These are phyloP conservation scores for Isabelozyma heimii DNA, from an alignment of 805 yeast species.

Conservation along the genomic window DNA sequence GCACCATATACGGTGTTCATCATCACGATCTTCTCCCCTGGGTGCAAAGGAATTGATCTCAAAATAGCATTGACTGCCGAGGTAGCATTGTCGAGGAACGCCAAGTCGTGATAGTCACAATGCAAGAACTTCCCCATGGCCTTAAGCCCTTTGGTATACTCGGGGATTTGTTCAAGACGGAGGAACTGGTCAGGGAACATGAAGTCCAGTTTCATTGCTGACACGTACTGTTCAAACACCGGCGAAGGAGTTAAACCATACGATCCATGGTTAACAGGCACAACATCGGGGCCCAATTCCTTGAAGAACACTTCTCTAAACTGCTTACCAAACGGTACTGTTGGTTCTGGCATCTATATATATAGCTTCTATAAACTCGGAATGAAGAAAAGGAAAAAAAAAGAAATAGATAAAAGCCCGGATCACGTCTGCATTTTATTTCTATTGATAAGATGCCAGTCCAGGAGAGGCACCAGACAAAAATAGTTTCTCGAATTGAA, in stretches of 20 bases:
- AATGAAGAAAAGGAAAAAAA: too few species aligned
- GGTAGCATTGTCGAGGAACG: slow-evolving; percentile 59
- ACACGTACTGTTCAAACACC: slow-evolving; percentile 38
- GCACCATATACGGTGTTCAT: slow-evolving; percentile 53
- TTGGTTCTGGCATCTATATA: background rate
- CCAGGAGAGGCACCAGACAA: too few species aligned
- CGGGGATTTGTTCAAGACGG: slow-evolving; percentile 19
- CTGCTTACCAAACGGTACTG: slow-evolving; percentile 45
- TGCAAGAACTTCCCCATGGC: slow-evolving; percentile 39
- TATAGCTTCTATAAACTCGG: too few species aligned
- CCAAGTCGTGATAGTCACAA: slow-evolving; percentile 47
- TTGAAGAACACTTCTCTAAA: slow-evolving; percentile 49
- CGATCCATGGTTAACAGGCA: slow-evolving; percentile 63
- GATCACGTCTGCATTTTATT: too few species aligned
- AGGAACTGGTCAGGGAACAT: slow-evolving; percentile 49
- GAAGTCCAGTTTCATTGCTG: slow-evolving; percentile 19
- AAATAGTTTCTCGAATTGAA: too few species aligned
- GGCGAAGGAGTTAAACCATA: slow-evolving; percentile 55
- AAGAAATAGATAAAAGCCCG: too few species aligned
- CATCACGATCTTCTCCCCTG: slow-evolving; percentile 51
- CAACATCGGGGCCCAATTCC: slow-evolving; percentile 33
- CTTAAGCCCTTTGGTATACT: slow-evolving; percentile 33
- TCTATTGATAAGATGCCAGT: too few species aligned
- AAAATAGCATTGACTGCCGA: slow-evolving; percentile 56
- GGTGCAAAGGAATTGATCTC: slow-evolving; percentile 49